phyloP scores from a whole-genome alignment of 257 asterid species.

The Capsicum rhomboideum region DNA sequence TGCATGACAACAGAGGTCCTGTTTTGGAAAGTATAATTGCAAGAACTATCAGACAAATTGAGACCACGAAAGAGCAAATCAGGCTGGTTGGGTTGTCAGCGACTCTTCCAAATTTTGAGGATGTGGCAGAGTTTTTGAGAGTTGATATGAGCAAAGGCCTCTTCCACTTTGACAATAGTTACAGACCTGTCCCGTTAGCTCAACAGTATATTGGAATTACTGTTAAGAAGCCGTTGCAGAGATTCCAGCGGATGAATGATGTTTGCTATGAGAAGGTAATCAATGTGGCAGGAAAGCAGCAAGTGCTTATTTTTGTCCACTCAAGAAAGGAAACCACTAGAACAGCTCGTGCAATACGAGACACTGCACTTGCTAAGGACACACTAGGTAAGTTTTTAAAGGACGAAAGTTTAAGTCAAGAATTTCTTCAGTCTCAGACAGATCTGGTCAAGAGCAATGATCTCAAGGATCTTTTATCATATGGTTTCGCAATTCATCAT shows the following conservation, averaged over 20 bases:
- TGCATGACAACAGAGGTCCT: constrained; percentile 37
- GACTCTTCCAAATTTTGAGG: constrained; percentile 33
- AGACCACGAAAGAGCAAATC: constrained; percentile 34
- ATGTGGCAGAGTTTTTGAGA: constrained; percentile 31
- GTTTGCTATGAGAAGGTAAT: constrained; percentile 36
- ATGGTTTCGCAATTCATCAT: constrained; percentile 36
- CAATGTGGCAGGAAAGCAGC: constrained; percentile 28
- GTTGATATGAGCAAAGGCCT: constrained; percentile 34
- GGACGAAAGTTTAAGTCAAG: constrained; percentile 26
- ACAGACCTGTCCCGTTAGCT: constrained; percentile 32
- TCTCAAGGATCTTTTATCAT: constrained; percentile 29
- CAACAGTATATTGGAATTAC: constrained; percentile 34
- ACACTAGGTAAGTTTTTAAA: constrained; percentile 29
- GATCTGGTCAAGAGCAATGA: constrained; percentile 40
- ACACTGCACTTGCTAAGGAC: constrained; percentile 31
- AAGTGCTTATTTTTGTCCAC: constrained; percentile 35
- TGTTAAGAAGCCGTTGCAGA: constrained; percentile 33
- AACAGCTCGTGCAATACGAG: constrained; percentile 34
- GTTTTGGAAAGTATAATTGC: constrained; percentile 33
- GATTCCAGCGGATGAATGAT: constrained; percentile 38
- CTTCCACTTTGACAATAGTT: constrained; percentile 33
- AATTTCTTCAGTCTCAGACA: constrained; percentile 26
- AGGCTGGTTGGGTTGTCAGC: constrained; percentile 35
- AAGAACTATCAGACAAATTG: constrained; percentile 32
- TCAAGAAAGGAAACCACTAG: constrained; percentile 38